Evolutionary conservation across 1,139 yeast species (phyloP), one percentile per base, ranked within the genome.

Genomic region (Zygotorulaspora mrakii): DNA sequence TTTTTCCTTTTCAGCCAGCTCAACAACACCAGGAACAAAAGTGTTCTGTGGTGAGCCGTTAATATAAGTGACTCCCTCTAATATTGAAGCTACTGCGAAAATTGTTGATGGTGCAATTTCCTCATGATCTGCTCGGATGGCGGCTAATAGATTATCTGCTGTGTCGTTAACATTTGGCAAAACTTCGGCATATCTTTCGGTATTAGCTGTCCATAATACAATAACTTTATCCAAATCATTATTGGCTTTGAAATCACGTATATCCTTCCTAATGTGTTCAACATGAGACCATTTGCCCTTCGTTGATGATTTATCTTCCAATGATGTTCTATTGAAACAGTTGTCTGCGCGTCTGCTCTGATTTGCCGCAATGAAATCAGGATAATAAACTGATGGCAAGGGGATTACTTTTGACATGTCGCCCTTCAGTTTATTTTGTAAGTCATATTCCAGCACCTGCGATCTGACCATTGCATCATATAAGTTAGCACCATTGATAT

Each of bases 31-130:
- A 30, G 96, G 96, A 46, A 87, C 95, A 69, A 89, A 88, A 34
- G 96, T 89, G 72, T 89, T 89, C 69, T 89, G 97, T 45, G 97
- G 97, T 27, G 96, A 87, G 35, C 97, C 97, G 61, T 89, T 89
- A 65, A 89, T 85, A 70, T 87, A 89, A 42, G 96, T 94, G 46
- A 81, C 78, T 34, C 78, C 74, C 64, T 89, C 96, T 61, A 89
- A 74, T 55, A 89, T 89, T 45, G 87, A 79, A 18, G 97, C 97
- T 54, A 87, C 86, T 5, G 96, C 96, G 60, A 89, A 89, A 47
- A 89, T 66, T 16, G 96, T 87, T 17, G 95, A 85, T 48, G 96
- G 96, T 33, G 95, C 77, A 52, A 89, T 76, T 69, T 89, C 96
- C 28, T 68, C 73, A 62, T 89, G 95, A 57, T 84, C 86, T 34